phyloP scores from a whole-genome alignment of 2,329 filamentous ascomycete species.

The Ceratocystis lukuohia region DNA sequence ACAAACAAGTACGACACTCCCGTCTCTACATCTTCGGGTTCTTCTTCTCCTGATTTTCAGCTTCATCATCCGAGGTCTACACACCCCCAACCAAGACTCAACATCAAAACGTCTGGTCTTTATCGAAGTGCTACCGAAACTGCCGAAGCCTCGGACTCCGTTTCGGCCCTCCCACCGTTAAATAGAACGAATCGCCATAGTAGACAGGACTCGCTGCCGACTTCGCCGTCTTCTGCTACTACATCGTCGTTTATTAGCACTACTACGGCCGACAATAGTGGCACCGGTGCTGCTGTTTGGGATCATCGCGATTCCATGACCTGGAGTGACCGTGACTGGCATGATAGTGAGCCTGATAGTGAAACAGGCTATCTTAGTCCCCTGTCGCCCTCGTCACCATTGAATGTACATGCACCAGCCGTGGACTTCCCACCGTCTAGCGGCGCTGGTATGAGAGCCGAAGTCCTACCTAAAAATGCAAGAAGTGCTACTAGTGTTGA shows the following conservation, averaged over 20 bases:
- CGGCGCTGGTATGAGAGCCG: not conserved
- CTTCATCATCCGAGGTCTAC: constrained; percentile 24
- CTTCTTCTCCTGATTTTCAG: not conserved
- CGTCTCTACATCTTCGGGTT: not conserved
- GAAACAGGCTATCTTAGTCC: constrained; percentile 24
- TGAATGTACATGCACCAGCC: not conserved
- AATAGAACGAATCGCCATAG: constrained; percentile 7
- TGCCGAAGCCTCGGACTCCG: constrained; percentile 19
- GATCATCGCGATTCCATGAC: constrained; percentile 40
- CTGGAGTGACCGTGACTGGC: constrained; percentile 55
- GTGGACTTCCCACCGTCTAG: not conserved
- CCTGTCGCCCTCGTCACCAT: constrained; percentile 7
- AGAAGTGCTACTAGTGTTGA: too few species aligned
- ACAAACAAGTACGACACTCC: constrained; percentile 29
- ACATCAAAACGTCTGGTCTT: not conserved
- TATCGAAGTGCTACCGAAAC: not conserved
- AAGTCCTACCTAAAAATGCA: not conserved
- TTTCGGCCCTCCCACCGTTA: constrained; percentile 23
- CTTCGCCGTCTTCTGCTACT: not conserved
- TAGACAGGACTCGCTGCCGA: constrained; percentile 1
- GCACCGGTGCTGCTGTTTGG: constrained; percentile 7
- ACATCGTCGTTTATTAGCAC: constrained; percentile 8
- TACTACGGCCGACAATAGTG: too few species aligned
- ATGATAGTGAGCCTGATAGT: constrained; percentile 38
- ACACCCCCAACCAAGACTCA: not conserved